These are phyloP conservation scores for Fraxinus cuspidata DNA, from an alignment of 257 asterid genomes.

Conservation along the genomic window DNA sequence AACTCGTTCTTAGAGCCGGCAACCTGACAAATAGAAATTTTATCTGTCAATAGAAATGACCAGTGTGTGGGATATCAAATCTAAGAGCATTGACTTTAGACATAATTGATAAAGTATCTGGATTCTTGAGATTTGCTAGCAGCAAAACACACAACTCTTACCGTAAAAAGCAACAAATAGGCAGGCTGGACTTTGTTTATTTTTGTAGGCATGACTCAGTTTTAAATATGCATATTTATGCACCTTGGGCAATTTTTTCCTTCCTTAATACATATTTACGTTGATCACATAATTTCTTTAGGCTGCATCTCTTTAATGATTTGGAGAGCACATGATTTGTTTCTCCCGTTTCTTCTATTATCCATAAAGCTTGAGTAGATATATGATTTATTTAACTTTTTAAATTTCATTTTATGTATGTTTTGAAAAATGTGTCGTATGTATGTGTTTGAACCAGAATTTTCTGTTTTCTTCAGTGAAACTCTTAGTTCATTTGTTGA, in stretches of 20 bases:
- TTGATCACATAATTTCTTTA: not conserved
- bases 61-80: not conserved
- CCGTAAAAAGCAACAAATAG: not conserved
- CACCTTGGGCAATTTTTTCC: not conserved
- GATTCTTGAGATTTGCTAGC: conserved; percentile 1
- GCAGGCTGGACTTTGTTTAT: not conserved
- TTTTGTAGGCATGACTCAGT: conserved; percentile 2
- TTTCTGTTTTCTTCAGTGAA: not conserved
- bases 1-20: not conserved
- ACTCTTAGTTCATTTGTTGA: not conserved
- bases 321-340: not conserved
- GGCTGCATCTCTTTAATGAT: not conserved
- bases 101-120: not conserved
- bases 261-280: not conserved
- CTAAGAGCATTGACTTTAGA: not conserved
- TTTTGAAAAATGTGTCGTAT: not conserved
- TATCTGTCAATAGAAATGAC: conserved; percentile 14
- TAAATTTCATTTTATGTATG: not conserved
- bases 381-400: not conserved
- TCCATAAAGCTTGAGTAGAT: not conserved
- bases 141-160: conserved; percentile 9
- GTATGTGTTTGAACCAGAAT: not conserved
- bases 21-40: not conserved
- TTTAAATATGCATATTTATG: not conserved
- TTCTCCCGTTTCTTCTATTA: not conserved